Percentiles rank a stretch among this genome's conserved stretches.
phyloP scores from a whole-genome alignment of 1,284 basidiomycete species.

The Inonotus hispidus region DNA sequence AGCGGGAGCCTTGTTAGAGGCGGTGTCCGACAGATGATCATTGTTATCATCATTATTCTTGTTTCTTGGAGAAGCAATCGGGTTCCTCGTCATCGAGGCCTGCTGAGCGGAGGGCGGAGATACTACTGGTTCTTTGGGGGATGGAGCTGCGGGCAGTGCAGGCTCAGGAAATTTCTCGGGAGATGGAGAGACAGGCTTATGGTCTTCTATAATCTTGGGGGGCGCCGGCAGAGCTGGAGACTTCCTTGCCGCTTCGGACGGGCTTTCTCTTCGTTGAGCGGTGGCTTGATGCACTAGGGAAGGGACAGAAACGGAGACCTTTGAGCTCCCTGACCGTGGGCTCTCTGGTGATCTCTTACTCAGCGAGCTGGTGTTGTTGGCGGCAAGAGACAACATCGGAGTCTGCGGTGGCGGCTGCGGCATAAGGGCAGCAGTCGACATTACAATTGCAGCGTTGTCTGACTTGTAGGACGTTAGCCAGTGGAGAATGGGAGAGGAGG shows the following conservation, averaged over 20 bases:
- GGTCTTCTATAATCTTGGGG: background rate
- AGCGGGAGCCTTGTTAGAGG: slow-evolving; percentile 4
- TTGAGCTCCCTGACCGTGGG: background rate
- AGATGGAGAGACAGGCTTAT: background rate
- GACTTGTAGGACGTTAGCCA: background rate
- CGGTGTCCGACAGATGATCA: background rate
- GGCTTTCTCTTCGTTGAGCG: background rate
- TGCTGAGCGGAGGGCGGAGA: background rate
- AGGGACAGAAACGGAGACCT: background rate
- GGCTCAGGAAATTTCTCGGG: background rate
- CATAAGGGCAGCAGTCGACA: background rate
- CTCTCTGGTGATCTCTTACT: background rate
- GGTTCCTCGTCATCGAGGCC: background rate
- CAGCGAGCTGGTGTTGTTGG: background rate
- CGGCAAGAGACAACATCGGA: background rate
- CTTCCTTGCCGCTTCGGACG: background rate
- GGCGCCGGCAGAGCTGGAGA: background rate
- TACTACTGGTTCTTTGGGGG: background rate
- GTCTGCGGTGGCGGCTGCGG: background rate
- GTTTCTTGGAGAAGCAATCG: background rate
- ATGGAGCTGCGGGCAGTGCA: background rate
- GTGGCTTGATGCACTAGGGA: background rate
- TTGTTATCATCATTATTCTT: background rate
- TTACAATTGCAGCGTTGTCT: background rate
- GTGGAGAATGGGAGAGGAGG: background rate